These are phyloP conservation scores for Blastocystis sp. DNA, from an alignment of 352 stramenopile species.

Conservation along the genomic window DNA sequence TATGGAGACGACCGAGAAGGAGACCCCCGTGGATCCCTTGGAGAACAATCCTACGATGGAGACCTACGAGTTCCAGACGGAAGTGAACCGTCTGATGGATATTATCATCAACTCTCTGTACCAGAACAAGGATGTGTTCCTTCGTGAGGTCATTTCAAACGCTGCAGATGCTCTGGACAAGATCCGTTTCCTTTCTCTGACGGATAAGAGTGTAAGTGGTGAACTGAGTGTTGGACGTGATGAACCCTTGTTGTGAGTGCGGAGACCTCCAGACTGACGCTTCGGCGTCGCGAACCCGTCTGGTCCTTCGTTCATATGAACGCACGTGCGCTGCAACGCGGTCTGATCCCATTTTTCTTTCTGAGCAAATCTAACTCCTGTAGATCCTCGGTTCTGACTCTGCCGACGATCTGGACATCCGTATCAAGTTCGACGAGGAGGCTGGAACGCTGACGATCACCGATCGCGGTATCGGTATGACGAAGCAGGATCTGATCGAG, in stretches of 20 bases:
- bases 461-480: conserved; percentile 96
- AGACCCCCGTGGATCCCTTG: neutral
- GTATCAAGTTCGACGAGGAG: conserved; percentile 86
- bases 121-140: conserved; percentile 93
- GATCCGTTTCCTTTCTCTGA: conserved; percentile 89
- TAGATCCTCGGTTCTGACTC: conserved; percentile 52
- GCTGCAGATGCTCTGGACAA: conserved; percentile 95
- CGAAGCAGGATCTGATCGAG: conserved; percentile 87
- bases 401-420: conserved; percentile 81
- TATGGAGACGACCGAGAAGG: neutral
- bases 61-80: conserved; percentile 81
- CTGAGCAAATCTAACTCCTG: neutral
- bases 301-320: conserved; percentile 11
- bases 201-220: conserved; percentile 65
- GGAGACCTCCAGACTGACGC: conserved; percentile 7
- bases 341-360: neutral
- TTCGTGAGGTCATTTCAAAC: conserved; percentile 97
- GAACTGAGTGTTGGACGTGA: neutral
- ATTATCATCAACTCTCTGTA: conserved; percentile 98
- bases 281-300: conserved; percentile 64
- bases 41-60: conserved; percentile 61
- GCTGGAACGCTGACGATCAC: conserved; percentile 89
- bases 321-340: neutral
- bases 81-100: conserved; percentile 95
- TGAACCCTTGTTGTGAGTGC: neutral